Evolutionary conservation across 2,329 filamentous ascomycete genomes (phyloP), one percentile per base, ranked within the genome.

Genomic region (Colletotrichum lini): DNA sequence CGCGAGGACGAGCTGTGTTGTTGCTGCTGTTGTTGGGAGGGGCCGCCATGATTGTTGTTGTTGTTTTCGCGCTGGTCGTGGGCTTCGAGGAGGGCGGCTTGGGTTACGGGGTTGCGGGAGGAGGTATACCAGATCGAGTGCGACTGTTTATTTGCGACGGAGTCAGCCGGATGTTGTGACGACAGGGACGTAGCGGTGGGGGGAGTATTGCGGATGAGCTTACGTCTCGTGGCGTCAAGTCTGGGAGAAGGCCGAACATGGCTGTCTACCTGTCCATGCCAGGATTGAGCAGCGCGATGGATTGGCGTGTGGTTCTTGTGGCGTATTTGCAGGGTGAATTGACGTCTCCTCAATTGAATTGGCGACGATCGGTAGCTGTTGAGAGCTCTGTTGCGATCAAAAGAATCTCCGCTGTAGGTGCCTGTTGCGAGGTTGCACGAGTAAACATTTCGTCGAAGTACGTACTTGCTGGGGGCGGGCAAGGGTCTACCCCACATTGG

Each of bases 51-150:
- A 71, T 77, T 78, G 74, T 80, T 80, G 72, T 30, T 30, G 26
- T 75, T 73, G 74, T 74, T 13, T 23, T 75, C 70, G 67, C 79
- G 78, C 67, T 75, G 76, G 56, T 79, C 77, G 53, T 78, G 76
- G 64, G 79, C 73, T 58, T 82, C 79, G 72, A 79, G 75, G 56
- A 82, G 77, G 68, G 81, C 73, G 73, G 77, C 73, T 62, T 81
- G 78, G 71, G 78, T 77, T 62, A 79, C 77, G 21, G 87, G 87
- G 77, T 84, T 85, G 61, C 90, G 87, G 7, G 91, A 87, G 15
- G 91, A 90, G 44, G 88, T 89, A 80, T 94, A 94, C 92, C 92
- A 94, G 70, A 94, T 87, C 63, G 90, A 88, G 80, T 94, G 91
- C 45, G 91, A 91, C 92, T 94, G 75, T 47, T 44, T 56, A 42